Evolutionary conservation across 2,329 filamentous ascomycete genomes (phyloP).

Genomic region (Sarocladium oryzae): DNA sequence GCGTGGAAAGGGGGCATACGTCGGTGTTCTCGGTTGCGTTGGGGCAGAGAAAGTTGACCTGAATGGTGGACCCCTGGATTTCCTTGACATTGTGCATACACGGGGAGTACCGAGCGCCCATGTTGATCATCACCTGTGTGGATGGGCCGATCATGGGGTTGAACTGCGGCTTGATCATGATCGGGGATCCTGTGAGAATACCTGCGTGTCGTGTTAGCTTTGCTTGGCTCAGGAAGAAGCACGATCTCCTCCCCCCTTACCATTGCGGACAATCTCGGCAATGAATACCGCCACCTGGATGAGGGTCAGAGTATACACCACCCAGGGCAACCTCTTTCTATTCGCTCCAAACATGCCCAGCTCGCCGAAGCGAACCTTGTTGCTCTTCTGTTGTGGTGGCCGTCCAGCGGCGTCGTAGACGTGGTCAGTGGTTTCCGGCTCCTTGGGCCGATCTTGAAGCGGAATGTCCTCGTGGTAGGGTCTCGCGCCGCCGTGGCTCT

Average conservation of each 20-base stretch:
- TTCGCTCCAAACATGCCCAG: constrained; percentile 52
- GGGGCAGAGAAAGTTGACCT: constrained; percentile 70
- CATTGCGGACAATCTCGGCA: constrained; percentile 77
- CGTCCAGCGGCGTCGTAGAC: constrained; percentile 49
- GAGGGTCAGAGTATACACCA: constrained; percentile 72
- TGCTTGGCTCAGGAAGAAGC: background rate
- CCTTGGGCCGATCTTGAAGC: constrained; percentile 44
- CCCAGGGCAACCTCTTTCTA: constrained; percentile 61
- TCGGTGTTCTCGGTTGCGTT: constrained; percentile 60
- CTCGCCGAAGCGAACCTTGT: constrained; percentile 49
- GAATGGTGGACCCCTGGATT: constrained; percentile 45
- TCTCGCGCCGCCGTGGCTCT: background rate
- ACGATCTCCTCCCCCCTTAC: constrained; percentile 39
- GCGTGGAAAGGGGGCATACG: constrained; percentile 65
- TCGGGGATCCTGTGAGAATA: constrained; percentile 69
- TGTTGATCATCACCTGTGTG: constrained; percentile 84
- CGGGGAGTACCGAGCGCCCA: constrained; percentile 86
- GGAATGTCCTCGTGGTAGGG: constrained; percentile 44
- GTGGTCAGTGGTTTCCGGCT: constrained; percentile 46
- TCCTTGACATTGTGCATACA: constrained; percentile 84
- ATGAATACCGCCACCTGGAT: constrained; percentile 83
- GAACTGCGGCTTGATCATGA: constrained; percentile 75
- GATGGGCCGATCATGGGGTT: constrained; percentile 98
- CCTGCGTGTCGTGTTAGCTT: constrained; percentile 36
- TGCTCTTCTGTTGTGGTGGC: constrained; percentile 29